Evolutionary conservation across 495 filamentous ascomycete genomes (phyloP), one percentile per base, ranked within the genome.

Genomic region (Jackrogersella multiformis): DNA sequence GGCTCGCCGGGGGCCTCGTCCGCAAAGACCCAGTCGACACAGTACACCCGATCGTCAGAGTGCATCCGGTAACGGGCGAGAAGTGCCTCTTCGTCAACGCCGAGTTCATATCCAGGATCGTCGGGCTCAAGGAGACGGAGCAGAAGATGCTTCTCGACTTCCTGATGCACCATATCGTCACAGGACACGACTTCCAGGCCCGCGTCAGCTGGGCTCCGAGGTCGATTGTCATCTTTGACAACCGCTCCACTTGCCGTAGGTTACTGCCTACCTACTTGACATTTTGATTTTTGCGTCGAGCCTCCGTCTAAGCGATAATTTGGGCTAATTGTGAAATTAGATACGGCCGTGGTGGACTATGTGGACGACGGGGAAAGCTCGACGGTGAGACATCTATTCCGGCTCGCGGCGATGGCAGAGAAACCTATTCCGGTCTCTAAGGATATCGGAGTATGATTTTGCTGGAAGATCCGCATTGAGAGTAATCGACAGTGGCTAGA

Each of bases 31-130:
- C 42, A 0, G 20, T 45, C 9, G 20, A 13, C 21, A 45, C 42
- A 6, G 42, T 24, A 5, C 87, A 89, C 74, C 87, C 89, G 9
- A 42, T 91, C 46, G 81, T 90, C 24, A 79, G 88, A 7, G 87
- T 88, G 2, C 89, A 91, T 68, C 88, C 89, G 0, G 85, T 77
- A 7, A 90, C 88, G 0, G 85, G 89, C 2, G 88, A 92, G 75
- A 90, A 89, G 72, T 85, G 88, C 0, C 79, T 92, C 4, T 93
- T 83, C 69, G 82, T 91, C 56, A 92, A 90, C 70, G 63, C 61
- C n/a, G 78, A 77, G 63, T 79, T 75, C 28, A 65, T 74, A n/a
- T 64, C 69, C 15, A 62, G 64, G 28, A 73, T 78, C 46, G 64
- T 76, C 8, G 77, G 77, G 12, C 68, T 78, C 48, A 79, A 79